A percentile compares a stretch with the other conserved stretches of the same genome.
Evolutionary conservation across 2,329 filamentous ascomycete genomes (phyloP).

Genomic region (Colletotrichum tabaci): DNA sequence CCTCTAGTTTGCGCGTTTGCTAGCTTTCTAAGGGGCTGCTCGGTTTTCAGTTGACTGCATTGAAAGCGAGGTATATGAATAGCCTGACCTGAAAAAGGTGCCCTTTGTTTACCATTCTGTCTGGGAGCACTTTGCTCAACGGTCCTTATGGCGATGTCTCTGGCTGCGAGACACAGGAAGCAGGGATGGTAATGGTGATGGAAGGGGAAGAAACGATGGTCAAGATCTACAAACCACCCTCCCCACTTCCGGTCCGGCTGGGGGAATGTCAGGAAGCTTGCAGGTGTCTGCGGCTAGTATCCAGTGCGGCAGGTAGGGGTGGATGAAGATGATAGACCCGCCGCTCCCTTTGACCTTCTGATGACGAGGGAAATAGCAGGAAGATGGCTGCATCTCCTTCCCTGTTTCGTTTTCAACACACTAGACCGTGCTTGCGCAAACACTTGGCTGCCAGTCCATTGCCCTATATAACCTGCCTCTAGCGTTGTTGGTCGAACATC

Average conservation of each 20-base stretch:
- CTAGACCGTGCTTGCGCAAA: conserved; percentile 3
- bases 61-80: neutral
- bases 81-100: neutral
- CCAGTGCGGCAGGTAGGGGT: conserved; percentile 11
- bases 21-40: neutral
- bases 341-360: neutral
- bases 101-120: neutral
- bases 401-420: neutral
- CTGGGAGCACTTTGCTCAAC: conserved; percentile 21
- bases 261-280: conserved; percentile 3
- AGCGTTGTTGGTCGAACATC: neutral
- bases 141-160: neutral
- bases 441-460: neutral
- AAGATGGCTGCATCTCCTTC: conserved; percentile 4
- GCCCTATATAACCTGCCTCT: neutral
- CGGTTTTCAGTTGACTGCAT: conserved; percentile 8
- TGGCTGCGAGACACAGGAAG: neutral
- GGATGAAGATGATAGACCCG: neutral
- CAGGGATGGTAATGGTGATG: neutral
- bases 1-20: neutral
- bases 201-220: conserved; percentile 14
- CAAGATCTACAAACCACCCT: conserved; percentile 28
- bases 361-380: neutral
- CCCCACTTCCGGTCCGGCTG: conserved; percentile 30
- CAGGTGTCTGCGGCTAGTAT: neutral